Percentiles rank a stretch among this genome's conserved stretches.
Conservation (phyloP, 2,329 filamentous ascomycete species). For the Sclerotiophoma versabilis region DNA sequence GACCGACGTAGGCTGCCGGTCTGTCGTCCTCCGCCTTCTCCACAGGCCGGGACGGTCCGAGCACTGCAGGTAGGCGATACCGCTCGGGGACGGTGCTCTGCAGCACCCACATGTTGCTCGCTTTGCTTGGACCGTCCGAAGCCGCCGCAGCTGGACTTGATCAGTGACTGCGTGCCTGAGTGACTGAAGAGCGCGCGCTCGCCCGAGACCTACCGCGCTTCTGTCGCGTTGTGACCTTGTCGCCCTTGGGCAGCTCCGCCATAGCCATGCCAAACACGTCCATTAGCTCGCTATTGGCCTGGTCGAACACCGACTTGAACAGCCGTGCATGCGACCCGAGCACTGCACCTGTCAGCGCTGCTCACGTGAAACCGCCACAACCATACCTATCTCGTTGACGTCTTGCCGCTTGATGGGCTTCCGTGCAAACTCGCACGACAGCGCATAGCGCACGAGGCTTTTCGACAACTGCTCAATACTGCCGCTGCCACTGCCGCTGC, state of each 20-base stretch:
- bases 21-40: conserved; percentile 53
- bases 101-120: conserved; percentile 78
- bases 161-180: background rate
- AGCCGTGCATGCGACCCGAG: conserved; percentile 71
- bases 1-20: conserved; percentile 80
- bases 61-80: conserved; percentile 70
- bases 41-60: conserved; percentile 72
- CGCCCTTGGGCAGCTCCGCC: conserved; percentile 78
- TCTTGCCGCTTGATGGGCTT: conserved; percentile 65
- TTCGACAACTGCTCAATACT: conserved; percentile 60
- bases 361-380: background rate
- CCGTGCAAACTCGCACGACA: conserved; percentile 67
- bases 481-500: conserved; percentile 42
- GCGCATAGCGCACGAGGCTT: conserved; percentile 67
- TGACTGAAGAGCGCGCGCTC: background rate
- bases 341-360: conserved; percentile 54
- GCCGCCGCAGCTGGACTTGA: conserved; percentile 59
- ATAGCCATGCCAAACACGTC: conserved; percentile 91
- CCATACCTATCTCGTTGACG: conserved; percentile 60
- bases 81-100: conserved; percentile 72
- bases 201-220: conserved; percentile 72
- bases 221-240: conserved; percentile 82
- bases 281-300: conserved; percentile 75
- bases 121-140: conserved; percentile 57
- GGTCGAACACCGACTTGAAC: conserved; percentile 79